A percentile compares a stretch with the other conserved stretches of the same genome.
Evolutionary conservation across 2,329 filamentous ascomycete genomes (phyloP).

Genomic region (Epichloe aotearoae): DNA sequence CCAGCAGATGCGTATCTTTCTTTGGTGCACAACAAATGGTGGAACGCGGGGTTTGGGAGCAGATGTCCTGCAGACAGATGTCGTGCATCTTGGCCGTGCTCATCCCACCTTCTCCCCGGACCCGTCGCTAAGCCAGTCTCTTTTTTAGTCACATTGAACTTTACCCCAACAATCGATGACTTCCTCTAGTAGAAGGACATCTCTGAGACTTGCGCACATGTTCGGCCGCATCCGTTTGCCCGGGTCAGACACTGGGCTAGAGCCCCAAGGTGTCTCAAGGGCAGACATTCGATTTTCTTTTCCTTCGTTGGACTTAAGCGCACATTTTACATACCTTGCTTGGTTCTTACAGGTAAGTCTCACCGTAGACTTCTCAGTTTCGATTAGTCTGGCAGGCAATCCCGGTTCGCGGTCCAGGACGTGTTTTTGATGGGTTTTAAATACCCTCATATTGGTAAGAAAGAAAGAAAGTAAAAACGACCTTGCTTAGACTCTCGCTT

Average conservation of each 20-base stretch:
- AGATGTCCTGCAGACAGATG: not conserved
- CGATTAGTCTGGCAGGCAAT: not conserved
- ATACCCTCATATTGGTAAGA: not conserved
- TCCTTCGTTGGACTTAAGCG: not conserved
- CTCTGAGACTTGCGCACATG: too few relatives aligned
- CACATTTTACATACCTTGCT: not conserved
- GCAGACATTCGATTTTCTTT: not conserved
- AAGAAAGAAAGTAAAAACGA: not conserved
- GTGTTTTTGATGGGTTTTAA: not conserved
- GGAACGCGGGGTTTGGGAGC: not conserved
- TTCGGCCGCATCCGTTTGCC: too few relatives aligned
- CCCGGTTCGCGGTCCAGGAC: not conserved
- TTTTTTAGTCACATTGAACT: not conserved
- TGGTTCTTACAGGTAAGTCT: not conserved
- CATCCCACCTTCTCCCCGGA: not conserved
- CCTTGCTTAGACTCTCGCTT: not conserved
- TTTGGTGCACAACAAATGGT: not conserved
- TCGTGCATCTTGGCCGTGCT: not conserved
- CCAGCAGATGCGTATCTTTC: not conserved
- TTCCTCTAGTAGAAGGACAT: too few relatives aligned
- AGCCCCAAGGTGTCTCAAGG: too few relatives aligned
- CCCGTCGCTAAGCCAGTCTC: not conserved
- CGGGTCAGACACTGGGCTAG: too few relatives aligned
- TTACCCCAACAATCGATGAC: not conserved
- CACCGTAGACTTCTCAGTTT: too few relatives aligned